Base-by-base conservation (phyloP, 2,329 filamentous ascomycete genomes). In the Bipolaris zeicola region DNA sequence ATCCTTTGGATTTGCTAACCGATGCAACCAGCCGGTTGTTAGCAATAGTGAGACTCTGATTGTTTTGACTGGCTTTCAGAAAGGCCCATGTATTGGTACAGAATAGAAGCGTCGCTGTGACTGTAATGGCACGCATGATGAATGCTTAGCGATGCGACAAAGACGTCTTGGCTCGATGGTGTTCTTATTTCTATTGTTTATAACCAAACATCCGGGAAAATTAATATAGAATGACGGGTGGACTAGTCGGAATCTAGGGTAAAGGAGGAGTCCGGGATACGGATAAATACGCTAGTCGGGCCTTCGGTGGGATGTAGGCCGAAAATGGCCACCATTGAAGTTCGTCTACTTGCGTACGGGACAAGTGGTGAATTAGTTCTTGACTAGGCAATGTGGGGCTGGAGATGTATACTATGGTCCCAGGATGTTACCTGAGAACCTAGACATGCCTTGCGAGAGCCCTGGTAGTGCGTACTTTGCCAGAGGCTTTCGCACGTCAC, bases 11-110 rank as follows among this genome's bases (percentile, higher is more conserved):
- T 63, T 81, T 83, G 57, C 76, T 74, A 28, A 82, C 74, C 4
- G 77, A 72, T 1, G 79, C 76, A 3, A 71, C 75, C 2, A 84
- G 71, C 3, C 80, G 76, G 41, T 79, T 75, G 57, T 83, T 83
- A 38, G 71, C 62, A 8, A 83, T 71, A 0, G 73, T 73, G n/a
- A 80, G 52, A 33, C 64, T 65, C 13, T 39, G 63, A 33, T 56
- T 64, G 24, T 57, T 63, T 45, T 69, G 59, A 8, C 60, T 60
- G 20, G 60, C 61, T 28, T 60, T 60, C 18, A 69, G 50, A 10
- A 64, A 49, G 10, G 64, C 65, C 49, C 52, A 61, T 44, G 62
- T 45, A 44, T 42, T 44, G 5, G 58, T 47, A 46, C 52, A 51
- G 42, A 64, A 49, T n/a, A 66, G 50, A 33, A 67, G 45, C 20